These are phyloP conservation scores for Chrysanthemum seticuspe DNA, from an alignment of 129 eudicot genomes.

Conservation along the genomic window DNA sequence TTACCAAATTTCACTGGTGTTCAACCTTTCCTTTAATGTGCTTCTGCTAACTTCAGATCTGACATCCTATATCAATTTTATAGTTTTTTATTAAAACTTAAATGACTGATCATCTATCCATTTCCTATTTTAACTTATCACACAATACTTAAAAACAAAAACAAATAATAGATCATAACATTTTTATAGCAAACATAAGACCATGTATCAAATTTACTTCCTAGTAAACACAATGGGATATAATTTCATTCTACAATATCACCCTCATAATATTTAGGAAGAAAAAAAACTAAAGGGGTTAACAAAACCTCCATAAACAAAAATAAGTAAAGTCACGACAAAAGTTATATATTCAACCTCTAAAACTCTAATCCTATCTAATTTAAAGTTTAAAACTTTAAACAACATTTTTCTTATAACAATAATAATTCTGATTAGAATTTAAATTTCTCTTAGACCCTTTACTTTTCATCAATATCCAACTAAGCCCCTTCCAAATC, in stretches of 20 bases:
- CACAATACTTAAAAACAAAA: neutral
- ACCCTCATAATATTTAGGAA: neutral
- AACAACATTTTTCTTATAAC: conserved; percentile 38
- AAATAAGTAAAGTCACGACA: conserved; percentile 1
- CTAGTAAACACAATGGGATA: neutral
- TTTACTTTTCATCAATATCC: conserved; percentile 47
- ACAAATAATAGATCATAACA: neutral
- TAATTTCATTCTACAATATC: neutral
- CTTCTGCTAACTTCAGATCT: conserved; percentile 23
- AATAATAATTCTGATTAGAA: conserved; percentile 60
- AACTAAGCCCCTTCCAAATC: conserved; percentile 50
- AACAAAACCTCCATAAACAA: conserved; percentile 1
- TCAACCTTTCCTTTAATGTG: conserved; percentile 15
- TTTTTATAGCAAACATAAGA: neutral
- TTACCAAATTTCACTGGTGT: conserved; percentile 20
- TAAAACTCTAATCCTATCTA: conserved; percentile 12
- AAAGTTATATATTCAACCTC: conserved; percentile 21
- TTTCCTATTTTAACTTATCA: neutral
- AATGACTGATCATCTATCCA: neutral
- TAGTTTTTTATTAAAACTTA: neutral
- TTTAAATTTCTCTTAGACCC: conserved; percentile 48
- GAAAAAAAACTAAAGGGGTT: neutral
- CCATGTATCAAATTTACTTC: neutral
- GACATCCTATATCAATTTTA: conserved; percentile 21
- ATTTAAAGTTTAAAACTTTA: neutral